These are phyloP conservation scores for Periglandula ipomoeae DNA, from an alignment of 2,329 filamentous ascomycete genomes.

Conservation along the genomic window DNA sequence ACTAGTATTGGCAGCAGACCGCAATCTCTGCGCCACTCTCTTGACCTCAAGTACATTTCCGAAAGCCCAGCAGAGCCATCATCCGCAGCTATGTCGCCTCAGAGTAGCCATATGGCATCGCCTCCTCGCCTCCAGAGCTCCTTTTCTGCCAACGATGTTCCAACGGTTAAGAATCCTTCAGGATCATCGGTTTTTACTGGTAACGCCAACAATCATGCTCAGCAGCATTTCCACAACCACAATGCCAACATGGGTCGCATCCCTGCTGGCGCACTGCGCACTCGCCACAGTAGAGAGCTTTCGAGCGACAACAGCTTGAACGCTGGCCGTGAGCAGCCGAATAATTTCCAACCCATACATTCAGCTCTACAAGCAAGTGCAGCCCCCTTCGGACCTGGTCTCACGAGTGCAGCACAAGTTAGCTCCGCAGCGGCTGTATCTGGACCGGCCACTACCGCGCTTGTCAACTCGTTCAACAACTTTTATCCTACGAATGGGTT, in stretches of 20 bases:
- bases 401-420: constrained; percentile 19
- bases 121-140: constrained; percentile 75
- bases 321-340: constrained; percentile 33
- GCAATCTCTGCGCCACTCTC: constrained; percentile 46
- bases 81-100: constrained; percentile 32
- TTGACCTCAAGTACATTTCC: constrained; percentile 44
- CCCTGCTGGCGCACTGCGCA: constrained; percentile 54
- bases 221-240: constrained; percentile 64
- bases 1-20: constrained; percentile 38
- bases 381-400: constrained; percentile 63
- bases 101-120: constrained; percentile 47
- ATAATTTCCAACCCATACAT: constrained; percentile 50
- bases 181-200: constrained; percentile 31
- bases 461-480: constrained; percentile 20
- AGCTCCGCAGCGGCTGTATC: constrained; percentile 16
- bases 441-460: constrained; percentile 15
- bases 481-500: constrained; percentile 24
- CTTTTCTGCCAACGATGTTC: constrained; percentile 82
- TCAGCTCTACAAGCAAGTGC: constrained; percentile 74
- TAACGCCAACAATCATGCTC: constrained; percentile 49
- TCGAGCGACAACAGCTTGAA: constrained; percentile 38
- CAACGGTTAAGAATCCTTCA: constrained; percentile 67
- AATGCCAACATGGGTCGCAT: constrained; percentile 76
- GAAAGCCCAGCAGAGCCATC: constrained; percentile 33
- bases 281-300: constrained; percentile 66